Conservation (phyloP, 805 yeast genomes). For the Ogataea kodamae region DNA sequence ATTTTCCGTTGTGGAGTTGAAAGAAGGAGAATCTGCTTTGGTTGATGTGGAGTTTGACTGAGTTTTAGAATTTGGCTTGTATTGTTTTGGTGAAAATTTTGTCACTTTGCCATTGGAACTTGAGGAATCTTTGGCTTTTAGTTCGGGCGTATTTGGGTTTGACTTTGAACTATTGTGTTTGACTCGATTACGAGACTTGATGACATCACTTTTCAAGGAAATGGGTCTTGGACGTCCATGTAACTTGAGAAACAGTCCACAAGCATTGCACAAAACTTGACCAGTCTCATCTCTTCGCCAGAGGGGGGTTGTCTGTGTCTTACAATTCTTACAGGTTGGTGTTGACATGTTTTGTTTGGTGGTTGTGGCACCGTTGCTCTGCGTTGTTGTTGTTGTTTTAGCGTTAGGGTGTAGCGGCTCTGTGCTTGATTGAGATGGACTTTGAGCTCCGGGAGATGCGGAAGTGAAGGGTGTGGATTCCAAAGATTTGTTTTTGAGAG, state of each 20-base stretch:
- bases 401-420: constrained; percentile 54
- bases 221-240: constrained; percentile 95
- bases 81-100: constrained; percentile 38
- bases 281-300: constrained; percentile 96
- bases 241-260: constrained; percentile 82
- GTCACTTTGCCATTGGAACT: constrained; percentile 22
- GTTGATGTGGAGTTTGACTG: constrained; percentile 11
- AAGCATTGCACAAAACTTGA: constrained; percentile 88
- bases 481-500: constrained; percentile 3
- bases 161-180: constrained; percentile 45
- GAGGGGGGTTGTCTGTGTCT: constrained; percentile 88
- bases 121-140: constrained; percentile 45
- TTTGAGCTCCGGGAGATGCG: constrained; percentile 11
- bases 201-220: constrained; percentile 85
- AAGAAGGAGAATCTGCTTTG: constrained; percentile 19
- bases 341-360: constrained; percentile 57
- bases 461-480: constrained; percentile 6
- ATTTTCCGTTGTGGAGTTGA: constrained; percentile 14
- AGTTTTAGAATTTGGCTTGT: constrained; percentile 31
- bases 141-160: constrained; percentile 53
- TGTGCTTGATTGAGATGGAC: constrained; percentile 11
- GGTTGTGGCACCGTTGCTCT: constrained; percentile 61
- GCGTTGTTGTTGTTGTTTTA: constrained; percentile 52
- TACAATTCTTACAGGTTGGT: constrained; percentile 84
- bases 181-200: constrained; percentile 85